Percentiles rank a stretch among this genome's conserved stretches.
These are phyloP conservation scores for Xylaria longipes DNA, from an alignment of 495 filamentous ascomycete species.

Conservation along the genomic window DNA sequence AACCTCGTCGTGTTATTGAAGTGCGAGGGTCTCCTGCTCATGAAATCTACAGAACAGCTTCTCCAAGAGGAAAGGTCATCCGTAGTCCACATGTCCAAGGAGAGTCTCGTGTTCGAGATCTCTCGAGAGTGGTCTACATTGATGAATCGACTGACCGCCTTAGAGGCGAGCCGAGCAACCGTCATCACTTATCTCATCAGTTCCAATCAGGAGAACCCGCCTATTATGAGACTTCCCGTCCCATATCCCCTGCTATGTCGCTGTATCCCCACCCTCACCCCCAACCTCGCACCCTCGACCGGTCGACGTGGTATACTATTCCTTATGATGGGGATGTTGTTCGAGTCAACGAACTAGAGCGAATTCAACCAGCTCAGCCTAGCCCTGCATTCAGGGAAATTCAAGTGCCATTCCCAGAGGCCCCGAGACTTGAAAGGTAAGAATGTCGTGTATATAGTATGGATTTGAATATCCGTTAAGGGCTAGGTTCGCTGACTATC, in stretches of 20 bases:
- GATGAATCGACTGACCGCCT: conserved; percentile 24
- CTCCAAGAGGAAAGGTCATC: conserved; percentile 13
- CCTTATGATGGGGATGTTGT: not conserved
- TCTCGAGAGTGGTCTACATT: conserved; percentile 27
- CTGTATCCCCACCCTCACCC: not conserved
- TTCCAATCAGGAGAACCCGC: conserved; percentile 6
- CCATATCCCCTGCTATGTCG: conserved; percentile 1
- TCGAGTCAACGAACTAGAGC: conserved; percentile 2
- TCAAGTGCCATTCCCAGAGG: conserved; percentile 13
- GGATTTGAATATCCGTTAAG: not conserved
- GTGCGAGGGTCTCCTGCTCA: conserved; percentile 28
- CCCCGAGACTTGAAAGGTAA: conserved; percentile 17
- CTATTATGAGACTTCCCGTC: conserved; percentile 23
- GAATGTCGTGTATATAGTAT: not conserved
- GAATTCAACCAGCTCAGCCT: not conserved
- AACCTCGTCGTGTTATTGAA: conserved; percentile 37
- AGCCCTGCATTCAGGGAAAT: not conserved
- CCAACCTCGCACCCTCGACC: conserved; percentile 13
- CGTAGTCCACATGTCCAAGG: conserved; percentile 25
- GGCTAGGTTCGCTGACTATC: not conserved
- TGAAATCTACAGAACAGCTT: conserved; percentile 21
- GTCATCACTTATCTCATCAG: conserved; percentile 15
- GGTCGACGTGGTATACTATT: conserved; percentile 2
- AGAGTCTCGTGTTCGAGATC: conserved; percentile 27
- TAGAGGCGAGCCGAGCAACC: conserved; percentile 25